Evolutionary conservation across 371 early-diverging fungal genomes (phyloP), one percentile per base, ranked within the genome.

Genomic region (Apophysomyces ossiformis): DNA sequence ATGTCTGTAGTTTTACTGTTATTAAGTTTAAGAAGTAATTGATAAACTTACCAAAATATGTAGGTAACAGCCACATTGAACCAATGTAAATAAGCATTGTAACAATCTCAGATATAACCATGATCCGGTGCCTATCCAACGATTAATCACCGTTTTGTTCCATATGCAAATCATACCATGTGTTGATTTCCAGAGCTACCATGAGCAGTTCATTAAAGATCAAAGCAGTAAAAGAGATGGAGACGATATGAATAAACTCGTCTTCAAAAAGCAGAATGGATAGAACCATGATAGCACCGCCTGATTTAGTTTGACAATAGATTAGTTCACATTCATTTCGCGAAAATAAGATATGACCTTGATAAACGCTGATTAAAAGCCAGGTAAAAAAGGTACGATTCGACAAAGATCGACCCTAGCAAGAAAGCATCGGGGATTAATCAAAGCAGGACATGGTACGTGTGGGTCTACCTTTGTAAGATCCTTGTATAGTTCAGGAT

Each of bases 131-230:
- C 87, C 88, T 89, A 63, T 13, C 26, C 56, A 37, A 11, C 11
- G 5, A 41, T 59, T 8, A 26, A 38, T 12, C 37, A 15, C 18
- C 21, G 5, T 44, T 21, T 57, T 7, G 21, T n/a, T 15, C 21
- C 26, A 41, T 9, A 45, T 15, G 26, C 47, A 5, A 4, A 8
- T 47, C 60, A 63, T 79, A 85, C 96, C 96, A 97, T 12, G 93
- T 96, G 61, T 88, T 88, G 46, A 97, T 93, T 72, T 96, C 95
- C 44, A 99, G 73, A 4, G 97, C 95, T 7, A 99, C 98, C 99
- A 98, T 99, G n/a, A 99, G 75, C 46, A 99, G 78, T 78, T 99
- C 99, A 77, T 99, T 99, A 64, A 99, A 88, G 39, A 99, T 93
- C 54, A 99, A 75, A 0, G 96, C 94, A 1, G 98, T 97, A 73